Evolutionary conservation across 352 stramenopile species (phyloP).

Genomic region (Globisporangium heterothallicum): DNA sequence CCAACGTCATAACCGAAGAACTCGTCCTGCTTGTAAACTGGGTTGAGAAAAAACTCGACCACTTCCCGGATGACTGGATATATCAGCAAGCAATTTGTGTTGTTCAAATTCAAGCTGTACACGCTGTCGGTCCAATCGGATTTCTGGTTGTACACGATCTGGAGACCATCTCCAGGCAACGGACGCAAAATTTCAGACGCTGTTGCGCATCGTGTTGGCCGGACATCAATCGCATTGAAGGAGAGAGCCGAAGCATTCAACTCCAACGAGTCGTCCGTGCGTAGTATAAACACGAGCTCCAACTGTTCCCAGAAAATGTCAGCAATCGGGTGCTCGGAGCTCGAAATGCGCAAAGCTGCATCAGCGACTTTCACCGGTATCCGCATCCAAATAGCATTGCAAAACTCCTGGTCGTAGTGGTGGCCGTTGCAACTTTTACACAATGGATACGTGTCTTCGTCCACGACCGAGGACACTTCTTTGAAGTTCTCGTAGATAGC

Average conservation of each 20-base stretch:
- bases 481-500: slow-evolving; percentile 87
- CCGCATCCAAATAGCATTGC: slow-evolving; percentile 73
- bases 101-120: slow-evolving; percentile 65
- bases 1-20: slow-evolving; percentile 60
- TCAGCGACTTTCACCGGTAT: slow-evolving; percentile 75
- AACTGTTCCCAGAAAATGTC: slow-evolving; percentile 82
- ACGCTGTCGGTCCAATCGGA: slow-evolving; percentile 68
- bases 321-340: slow-evolving; percentile 41
- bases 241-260: slow-evolving; percentile 52
- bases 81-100: slow-evolving; percentile 76
- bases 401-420: slow-evolving; percentile 56
- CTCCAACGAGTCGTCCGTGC: slow-evolving; percentile 80
- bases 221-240: slow-evolving; percentile 58
- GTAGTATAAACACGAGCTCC: slow-evolving; percentile 67
- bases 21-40: slow-evolving; percentile 34
- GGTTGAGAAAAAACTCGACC: slow-evolving; percentile 56
- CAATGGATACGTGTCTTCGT: slow-evolving; percentile 76
- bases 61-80: slow-evolving; percentile 62
- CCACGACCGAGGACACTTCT: slow-evolving; percentile 64
- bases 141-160: slow-evolving; percentile 78
- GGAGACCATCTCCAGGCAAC: slow-evolving; percentile 56
- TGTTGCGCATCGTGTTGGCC: slow-evolving; percentile 38
- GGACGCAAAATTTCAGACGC: slow-evolving; percentile 69
- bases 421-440: slow-evolving; percentile 59
- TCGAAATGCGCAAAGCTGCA: slow-evolving; percentile 67